Base-by-base conservation (phyloP, 805 yeast genomes). In the Saccharomycopsis amapae region DNA sequence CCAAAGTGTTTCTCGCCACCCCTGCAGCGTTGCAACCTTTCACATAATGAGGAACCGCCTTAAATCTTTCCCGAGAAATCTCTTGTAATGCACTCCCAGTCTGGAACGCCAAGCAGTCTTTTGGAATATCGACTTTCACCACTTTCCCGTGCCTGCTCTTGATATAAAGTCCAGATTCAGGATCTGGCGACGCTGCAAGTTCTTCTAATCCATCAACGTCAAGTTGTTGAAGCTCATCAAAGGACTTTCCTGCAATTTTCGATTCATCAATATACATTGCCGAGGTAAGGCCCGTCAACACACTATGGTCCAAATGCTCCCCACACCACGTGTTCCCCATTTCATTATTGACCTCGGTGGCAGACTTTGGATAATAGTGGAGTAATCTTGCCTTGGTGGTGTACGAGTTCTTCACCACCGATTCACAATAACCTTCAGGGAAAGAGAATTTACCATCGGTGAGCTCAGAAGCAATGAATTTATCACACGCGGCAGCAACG, bases 21-120 rank as follows among this genome's bases (percentile, higher is more conserved):
- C 51, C 45, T 19, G 66, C 58, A 37, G 57, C 25, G 7, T 49
- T 24, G 26, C 74, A 61, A 2, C 76, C 78, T 49, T 63, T 67
- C 15, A 77, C 82, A 45, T 65, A 71, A 55, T 78, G 82, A 2
- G 80, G 73, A 20, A 78, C 82, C 2, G 81, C 81, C 53, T 67
- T 72, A 58, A 78, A 75, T 24, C 60, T 59, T 17, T 68, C 67
- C n/a, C 58, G 50, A 1, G 79, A 70, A 15, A 76, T 68, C 40
- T 69, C 75, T 53, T 76, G 71, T 24, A 78, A 60, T 1, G 81
- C 75, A 5, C 75, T 64, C 1, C 84, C 84, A 1, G 80, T 75
- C 55, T 78, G 82, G 57, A 78, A 78, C 1, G 81, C 82, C 20
- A 78, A 55, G 53, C 79, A 73, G 50, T 76, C 74, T 4, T 55